phyloP scores from a whole-genome alignment of 179 eudicot genomes.

The Corrigiola litoralis region DNA sequence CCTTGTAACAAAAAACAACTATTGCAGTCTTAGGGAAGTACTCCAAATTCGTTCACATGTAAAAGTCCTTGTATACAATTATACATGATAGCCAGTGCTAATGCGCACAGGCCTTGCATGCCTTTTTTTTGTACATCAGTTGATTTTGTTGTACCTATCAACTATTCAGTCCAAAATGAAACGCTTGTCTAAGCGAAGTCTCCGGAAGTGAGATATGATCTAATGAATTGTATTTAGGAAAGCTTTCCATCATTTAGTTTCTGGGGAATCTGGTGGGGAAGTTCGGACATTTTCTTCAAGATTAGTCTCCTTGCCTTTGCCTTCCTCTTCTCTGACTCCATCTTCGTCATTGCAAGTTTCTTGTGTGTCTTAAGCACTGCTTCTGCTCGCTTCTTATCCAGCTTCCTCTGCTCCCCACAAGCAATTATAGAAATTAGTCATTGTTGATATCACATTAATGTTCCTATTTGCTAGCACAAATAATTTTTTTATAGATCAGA shows the following conservation, averaged over 20 bases:
- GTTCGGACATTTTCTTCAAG: slow-evolving; percentile 26
- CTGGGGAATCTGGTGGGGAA: not conserved
- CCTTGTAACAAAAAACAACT: not conserved
- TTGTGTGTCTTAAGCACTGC: slow-evolving; percentile 31
- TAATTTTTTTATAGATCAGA: too few relatives aligned
- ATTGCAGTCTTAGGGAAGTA: not conserved
- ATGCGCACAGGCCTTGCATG: not conserved
- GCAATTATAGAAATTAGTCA: not conserved
- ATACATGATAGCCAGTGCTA: not conserved
- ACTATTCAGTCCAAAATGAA: too few relatives aligned
- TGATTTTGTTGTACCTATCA: not conserved
- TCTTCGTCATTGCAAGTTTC: slow-evolving; percentile 22
- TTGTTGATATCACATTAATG: too few relatives aligned
- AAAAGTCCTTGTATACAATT: not conserved
- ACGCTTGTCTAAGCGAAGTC: too few relatives aligned
- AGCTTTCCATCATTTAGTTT: too few relatives aligned
- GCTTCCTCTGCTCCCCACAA: slow-evolving; percentile 20
- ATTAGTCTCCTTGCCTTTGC: slow-evolving; percentile 18
- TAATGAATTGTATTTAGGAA: too few relatives aligned
- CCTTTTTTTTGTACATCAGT: not conserved
- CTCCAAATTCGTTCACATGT: too few relatives aligned
- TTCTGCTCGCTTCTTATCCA: slow-evolving; percentile 26
- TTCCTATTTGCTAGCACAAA: not conserved
- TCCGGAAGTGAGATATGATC: not conserved
- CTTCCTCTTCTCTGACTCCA: slow-evolving; percentile 26